A percentile compares a stretch with the other conserved stretches of the same genome.
Conservation (phyloP, 768 basidiomycete species). For the Tylopilus plumbeoviolaceoides region DNA sequence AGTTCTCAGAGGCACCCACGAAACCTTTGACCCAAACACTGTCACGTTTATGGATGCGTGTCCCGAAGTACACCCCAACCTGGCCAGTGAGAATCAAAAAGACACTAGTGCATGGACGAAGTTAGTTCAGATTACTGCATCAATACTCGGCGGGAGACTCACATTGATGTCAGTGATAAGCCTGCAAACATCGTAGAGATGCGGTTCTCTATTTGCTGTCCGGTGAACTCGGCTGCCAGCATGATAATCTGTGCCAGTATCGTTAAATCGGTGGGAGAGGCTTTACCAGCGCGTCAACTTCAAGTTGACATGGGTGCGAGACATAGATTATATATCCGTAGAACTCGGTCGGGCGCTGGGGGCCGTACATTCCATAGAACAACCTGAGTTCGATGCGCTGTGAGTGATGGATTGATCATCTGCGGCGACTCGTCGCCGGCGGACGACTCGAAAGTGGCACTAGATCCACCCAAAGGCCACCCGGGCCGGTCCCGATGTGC, state of each 20-base stretch:
- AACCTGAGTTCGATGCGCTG: background rate
- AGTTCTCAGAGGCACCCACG: slow-evolving; percentile 6
- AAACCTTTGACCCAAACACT: slow-evolving; percentile 20
- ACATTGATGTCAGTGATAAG: slow-evolving; percentile 15
- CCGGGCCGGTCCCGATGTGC: no score
- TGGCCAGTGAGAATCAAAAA: slow-evolving; percentile 23
- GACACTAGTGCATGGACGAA: background rate
- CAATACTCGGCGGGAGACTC: background rate
- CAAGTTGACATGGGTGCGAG: background rate
- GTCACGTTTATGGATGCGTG: slow-evolving; percentile 12
- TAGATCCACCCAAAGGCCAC: no score
- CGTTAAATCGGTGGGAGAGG: background rate
- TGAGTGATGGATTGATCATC: background rate
- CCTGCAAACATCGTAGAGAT: slow-evolving; percentile 7
- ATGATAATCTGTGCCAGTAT: slow-evolving; percentile 1
- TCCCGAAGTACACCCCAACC: slow-evolving; percentile 24
- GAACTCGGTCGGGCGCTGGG: background rate
- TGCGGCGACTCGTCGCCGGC: background rate
- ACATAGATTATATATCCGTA: slow-evolving; percentile 9
- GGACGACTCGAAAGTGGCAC: background rate
- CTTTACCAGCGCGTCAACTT: background rate
- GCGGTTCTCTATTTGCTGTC: background rate
- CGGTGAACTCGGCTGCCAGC: background rate
- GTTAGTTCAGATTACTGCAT: background rate
- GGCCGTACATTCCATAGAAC: slow-evolving; percentile 2